Percentiles rank a stretch among this genome's conserved stretches.
Conservation (phyloP, 1,284 basidiomycete species). For the Trichosporon sp. region DNA sequence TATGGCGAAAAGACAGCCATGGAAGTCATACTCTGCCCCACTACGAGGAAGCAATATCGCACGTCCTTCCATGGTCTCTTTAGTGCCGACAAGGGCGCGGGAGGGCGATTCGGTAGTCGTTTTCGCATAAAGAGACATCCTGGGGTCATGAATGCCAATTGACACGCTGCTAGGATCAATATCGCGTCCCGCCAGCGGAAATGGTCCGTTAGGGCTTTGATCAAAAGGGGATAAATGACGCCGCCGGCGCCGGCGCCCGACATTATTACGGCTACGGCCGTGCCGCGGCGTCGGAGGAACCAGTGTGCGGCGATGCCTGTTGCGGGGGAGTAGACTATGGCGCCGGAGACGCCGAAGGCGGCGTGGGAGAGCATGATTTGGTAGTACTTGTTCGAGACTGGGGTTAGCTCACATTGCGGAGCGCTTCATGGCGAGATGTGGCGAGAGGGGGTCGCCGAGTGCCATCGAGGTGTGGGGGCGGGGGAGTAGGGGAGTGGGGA, state of each 20-base stretch:
- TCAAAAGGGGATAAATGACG: constrained; percentile 42
- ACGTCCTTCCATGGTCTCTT: constrained; percentile 13
- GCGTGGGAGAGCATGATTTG: constrained; percentile 42
- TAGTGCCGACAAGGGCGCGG: constrained; percentile 14
- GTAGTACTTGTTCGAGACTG: constrained; percentile 43
- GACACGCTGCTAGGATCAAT: constrained; percentile 19
- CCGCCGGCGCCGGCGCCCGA: constrained; percentile 42
- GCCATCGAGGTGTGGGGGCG: too few species aligned
- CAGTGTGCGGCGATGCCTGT: constrained; percentile 42
- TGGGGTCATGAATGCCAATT: constrained; percentile 23
- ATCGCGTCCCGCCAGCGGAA: constrained; percentile 23
- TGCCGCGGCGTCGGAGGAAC: constrained; percentile 38
- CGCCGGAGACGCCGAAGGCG: constrained; percentile 34
- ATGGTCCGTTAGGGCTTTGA: constrained; percentile 32
- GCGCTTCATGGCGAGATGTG: too few species aligned
- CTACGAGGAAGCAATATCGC: constrained; percentile 12
- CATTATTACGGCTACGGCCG: constrained; percentile 41
- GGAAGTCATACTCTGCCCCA: constrained; percentile 12
- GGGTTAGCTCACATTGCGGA: background rate
- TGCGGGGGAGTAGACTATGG: constrained; percentile 37
- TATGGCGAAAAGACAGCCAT: constrained; percentile 10
- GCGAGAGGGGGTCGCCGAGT: too few species aligned
- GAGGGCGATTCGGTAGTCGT: constrained; percentile 19
- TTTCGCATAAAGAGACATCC: constrained; percentile 22
- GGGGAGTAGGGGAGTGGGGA: too few species aligned